Base-by-base conservation (phyloP, 495 filamentous ascomycete species). In the Tetracladium setigerum region DNA sequence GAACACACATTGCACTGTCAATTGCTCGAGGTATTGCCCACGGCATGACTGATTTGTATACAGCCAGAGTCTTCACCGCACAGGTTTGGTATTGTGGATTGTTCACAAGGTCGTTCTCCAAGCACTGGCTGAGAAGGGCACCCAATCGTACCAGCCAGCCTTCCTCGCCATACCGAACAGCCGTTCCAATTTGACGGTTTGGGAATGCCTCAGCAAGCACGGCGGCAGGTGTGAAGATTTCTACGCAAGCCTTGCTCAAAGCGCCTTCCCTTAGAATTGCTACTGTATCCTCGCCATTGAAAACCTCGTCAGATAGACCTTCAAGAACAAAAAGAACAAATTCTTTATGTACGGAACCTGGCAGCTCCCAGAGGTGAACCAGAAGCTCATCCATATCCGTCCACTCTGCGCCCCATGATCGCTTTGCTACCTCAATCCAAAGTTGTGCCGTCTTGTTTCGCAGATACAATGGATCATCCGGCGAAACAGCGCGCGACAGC, bases 371-470 rank as follows among this genome's bases (percentile, higher is more conserved):
- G 18, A 96, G 73, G 47, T 77, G 77, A 35, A 89, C 79, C 35
- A 99, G 74, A 53, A 83, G 67, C 36, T 78, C 71, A 60, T 99
- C 92, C 92, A 99, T 96, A 62, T 94, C 81, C 66, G 84, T 76
- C 92, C 92, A 99, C 38, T 91, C 86, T 27, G 77, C 70, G 9
- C 72, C 88, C 94, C 94, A 99, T 57, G 79, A 86, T 58, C 90
- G 76, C 69, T 99, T 97, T 19, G 89, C 89, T 42, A 95, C 67
- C 62, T 96, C 92, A 6, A 88, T 85, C 94, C 92, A 97, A 48
- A 97, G 66, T 66, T 91, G 84, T n/a, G 89, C 87, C 30, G 92
- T 83, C 66, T 97, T 97, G 68, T 92, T 97, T 57, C 90, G 79
- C 52, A 97, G 65, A 58, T 87, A 97, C 17, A 74, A 55, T 2